Evolutionary conservation across 176 grass and related monocot species (phyloP).

Genomic region (Chloris gayana): DNA sequence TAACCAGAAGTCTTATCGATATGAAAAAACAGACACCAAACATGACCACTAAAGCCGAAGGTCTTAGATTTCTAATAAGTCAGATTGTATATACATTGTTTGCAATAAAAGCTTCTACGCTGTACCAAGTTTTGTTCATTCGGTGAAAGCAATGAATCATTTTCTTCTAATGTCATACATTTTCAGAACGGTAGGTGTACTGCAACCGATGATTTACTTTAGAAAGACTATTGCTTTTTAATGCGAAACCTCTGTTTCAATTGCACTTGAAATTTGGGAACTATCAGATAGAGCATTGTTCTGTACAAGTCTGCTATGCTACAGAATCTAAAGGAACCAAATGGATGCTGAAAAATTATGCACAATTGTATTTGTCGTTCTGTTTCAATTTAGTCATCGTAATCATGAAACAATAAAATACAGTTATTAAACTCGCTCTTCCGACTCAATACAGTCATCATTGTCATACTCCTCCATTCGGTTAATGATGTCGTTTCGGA

Average conservation of each 20-base stretch:
- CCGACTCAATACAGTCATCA: no score
- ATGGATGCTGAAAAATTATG: not conserved
- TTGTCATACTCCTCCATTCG: no score
- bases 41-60: no score
- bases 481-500: no score
- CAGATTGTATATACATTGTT: not conserved
- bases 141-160: not conserved
- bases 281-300: not conserved
- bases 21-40: no score
- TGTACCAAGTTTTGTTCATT: not conserved
- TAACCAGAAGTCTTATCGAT: no score
- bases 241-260: conserved; percentile 4
- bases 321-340: not conserved
- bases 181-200: not conserved
- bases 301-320: not conserved
- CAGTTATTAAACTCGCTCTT: no score
- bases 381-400: no score
- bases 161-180: no score
- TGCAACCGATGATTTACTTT: not conserved
- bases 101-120: not conserved
- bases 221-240: not conserved
- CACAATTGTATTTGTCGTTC: no score
- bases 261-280: not conserved
- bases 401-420: no score
- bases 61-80: not conserved